phyloP scores from a whole-genome alignment of 2,329 filamentous ascomycete genomes.

The Sarocladium oryzae region DNA sequence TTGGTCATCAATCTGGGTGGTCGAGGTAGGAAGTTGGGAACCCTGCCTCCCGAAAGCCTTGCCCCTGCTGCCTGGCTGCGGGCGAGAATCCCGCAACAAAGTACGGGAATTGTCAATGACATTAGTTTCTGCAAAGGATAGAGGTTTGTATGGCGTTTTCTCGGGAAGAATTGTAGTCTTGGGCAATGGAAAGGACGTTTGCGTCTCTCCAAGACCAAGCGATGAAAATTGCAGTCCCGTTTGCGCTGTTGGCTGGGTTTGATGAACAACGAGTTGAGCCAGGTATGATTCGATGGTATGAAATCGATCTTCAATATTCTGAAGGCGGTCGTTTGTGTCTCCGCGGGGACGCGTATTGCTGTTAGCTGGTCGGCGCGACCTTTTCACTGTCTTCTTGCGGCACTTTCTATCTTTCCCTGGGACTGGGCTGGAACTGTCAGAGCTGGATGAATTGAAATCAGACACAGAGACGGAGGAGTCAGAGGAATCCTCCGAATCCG shows the following conservation, averaged over 20 bases:
- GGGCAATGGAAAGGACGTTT: neutral
- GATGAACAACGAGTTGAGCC: no score
- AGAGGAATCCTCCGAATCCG: neutral
- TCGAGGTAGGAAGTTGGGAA: neutral
- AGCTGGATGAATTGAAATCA: neutral
- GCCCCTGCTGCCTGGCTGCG: neutral
- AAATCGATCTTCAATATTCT: no score
- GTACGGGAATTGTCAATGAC: neutral
- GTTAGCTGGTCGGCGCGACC: no score
- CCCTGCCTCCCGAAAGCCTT: neutral
- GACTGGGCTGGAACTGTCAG: neutral
- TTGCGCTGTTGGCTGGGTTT: neutral
- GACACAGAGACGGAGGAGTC: neutral
- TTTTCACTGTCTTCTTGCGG: neutral
- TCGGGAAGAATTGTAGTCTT: neutral
- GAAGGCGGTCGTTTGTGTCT: no score
- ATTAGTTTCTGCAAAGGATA: neutral
- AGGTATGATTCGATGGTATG: no score
- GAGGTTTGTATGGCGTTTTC: neutral
- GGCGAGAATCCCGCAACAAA: neutral
- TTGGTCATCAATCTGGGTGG: neutral
- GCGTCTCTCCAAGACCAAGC: neutral
- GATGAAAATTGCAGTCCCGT: neutral
- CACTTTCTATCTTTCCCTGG: neutral
- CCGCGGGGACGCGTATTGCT: no score